Percentiles rank a stretch among this genome's conserved stretches.
phyloP scores from a whole-genome alignment of 305 asterid species.

The Fraxinus greggii region DNA sequence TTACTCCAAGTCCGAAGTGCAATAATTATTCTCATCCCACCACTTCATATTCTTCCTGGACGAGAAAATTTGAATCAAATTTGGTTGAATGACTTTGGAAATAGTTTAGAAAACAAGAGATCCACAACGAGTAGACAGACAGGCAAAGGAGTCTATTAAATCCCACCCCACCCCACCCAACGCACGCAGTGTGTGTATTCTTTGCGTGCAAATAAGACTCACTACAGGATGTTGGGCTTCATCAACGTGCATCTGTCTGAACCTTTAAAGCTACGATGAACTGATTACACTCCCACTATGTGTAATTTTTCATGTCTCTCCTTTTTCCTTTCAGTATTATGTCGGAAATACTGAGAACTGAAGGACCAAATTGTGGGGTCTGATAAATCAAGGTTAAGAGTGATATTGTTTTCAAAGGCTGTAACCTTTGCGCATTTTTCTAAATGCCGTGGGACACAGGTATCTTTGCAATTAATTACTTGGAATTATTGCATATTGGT shows the following conservation, averaged over 20 bases:
- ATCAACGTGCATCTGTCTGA: slow-evolving; percentile 20
- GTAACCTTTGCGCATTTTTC: slow-evolving; percentile 15
- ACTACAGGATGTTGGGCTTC: not conserved
- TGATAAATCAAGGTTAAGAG: slow-evolving; percentile 20
- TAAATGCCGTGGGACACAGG: slow-evolving; percentile 31
- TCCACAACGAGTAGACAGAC: no score
- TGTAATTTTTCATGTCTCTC: slow-evolving; percentile 21
- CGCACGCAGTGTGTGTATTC: not conserved
- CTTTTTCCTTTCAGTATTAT: not conserved
- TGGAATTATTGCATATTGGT: slow-evolving; percentile 13
- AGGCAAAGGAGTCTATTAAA: no score
- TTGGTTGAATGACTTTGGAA: no score
- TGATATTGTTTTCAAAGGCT: slow-evolving; percentile 8
- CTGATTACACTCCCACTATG: slow-evolving; percentile 22
- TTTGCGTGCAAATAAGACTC: not conserved
- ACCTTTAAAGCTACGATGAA: slow-evolving; percentile 40
- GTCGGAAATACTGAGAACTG: not conserved
- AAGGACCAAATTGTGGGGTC: slow-evolving; percentile 28
- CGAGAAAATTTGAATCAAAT: no score
- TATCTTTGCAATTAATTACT: slow-evolving; percentile 24
- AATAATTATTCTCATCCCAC: not conserved
- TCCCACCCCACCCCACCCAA: no score
- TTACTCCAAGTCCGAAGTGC: not conserved
- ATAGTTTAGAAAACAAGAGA: not conserved
- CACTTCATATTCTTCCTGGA: no score